A percentile compares a stretch with the other conserved stretches of the same genome.
These are phyloP conservation scores for Russula vinacea DNA, from an alignment of 768 basidiomycete genomes.

Conservation along the genomic window DNA sequence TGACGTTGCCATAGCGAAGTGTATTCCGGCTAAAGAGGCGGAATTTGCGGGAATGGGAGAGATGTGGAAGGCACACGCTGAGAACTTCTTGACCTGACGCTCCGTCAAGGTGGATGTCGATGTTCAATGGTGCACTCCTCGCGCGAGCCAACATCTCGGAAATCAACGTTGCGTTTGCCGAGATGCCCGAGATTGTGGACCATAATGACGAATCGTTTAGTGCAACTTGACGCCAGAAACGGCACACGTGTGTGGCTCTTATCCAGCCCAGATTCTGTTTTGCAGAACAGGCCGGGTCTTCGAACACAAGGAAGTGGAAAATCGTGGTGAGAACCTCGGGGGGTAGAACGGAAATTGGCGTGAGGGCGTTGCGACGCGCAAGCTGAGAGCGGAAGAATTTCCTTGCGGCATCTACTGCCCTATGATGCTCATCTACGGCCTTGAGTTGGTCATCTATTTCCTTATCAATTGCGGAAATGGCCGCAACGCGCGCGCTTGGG, in stretches of 20 bases:
- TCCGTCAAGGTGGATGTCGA: neutral
- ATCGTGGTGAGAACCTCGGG: constrained; percentile 22
- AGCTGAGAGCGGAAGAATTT: neutral
- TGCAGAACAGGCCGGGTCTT: neutral
- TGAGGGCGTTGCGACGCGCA: constrained; percentile 15
- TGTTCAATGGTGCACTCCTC: neutral
- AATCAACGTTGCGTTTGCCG: neutral
- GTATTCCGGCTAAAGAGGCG: neutral
- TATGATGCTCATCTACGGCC: too few species aligned
- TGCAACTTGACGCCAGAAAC: constrained; percentile 21
- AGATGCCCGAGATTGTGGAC: constrained; percentile 1
- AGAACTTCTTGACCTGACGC: neutral
- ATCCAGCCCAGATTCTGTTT: neutral
- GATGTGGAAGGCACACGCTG: neutral
- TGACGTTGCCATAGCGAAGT: neutral
- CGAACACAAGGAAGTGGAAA: constrained; percentile 5
- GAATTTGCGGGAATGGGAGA: constrained; percentile 12
- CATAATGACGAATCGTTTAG: constrained; percentile 15
- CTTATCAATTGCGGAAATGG: constrained; percentile 5
- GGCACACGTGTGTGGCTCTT: constrained; percentile 23
- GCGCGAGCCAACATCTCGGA: constrained; percentile 16
- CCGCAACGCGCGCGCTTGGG: neutral
- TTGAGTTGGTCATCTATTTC: neutral
- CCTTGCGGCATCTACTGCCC: neutral
- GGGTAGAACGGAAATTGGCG: constrained; percentile 15